A percentile compares a stretch with the other conserved stretches of the same genome.
Conservation (phyloP, 352 stramenopile genomes). For the Phytophthora parvispora region DNA sequence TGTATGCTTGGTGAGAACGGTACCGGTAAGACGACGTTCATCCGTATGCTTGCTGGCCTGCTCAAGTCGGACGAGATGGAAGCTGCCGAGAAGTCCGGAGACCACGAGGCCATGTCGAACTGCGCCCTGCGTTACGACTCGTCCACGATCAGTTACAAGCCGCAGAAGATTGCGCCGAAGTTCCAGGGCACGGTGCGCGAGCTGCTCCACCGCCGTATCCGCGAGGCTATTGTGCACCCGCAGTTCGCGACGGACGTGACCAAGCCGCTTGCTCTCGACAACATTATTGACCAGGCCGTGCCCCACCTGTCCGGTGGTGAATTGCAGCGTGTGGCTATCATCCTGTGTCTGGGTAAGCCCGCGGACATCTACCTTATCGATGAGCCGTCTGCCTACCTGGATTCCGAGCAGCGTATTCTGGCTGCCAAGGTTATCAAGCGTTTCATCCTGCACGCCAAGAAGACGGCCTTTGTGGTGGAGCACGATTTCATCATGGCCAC, state of each 20-base stretch:
- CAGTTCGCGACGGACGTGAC: slow-evolving; percentile 99
- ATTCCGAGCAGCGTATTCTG: slow-evolving; percentile 99
- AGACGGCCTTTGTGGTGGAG: slow-evolving; percentile 99
- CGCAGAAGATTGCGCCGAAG: slow-evolving; percentile 98
- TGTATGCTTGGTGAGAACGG: slow-evolving; percentile 99
- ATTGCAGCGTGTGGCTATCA: slow-evolving; percentile 99
- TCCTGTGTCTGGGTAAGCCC: slow-evolving; percentile 98
- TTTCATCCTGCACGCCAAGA: slow-evolving; percentile 99
- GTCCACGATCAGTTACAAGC: slow-evolving; percentile 98
- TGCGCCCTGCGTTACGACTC: slow-evolving; percentile 87
- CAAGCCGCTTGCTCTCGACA: slow-evolving; percentile 98
- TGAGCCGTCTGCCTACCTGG: slow-evolving; percentile 99
- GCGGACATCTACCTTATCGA: slow-evolving; percentile 99
- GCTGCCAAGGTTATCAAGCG: slow-evolving; percentile 99
- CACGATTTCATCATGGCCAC: slow-evolving; percentile 99
- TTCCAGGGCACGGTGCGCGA: slow-evolving; percentile 97
- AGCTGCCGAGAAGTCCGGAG: slow-evolving; percentile 72
- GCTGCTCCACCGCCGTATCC: slow-evolving; percentile 98
- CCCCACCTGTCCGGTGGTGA: slow-evolving; percentile 99
- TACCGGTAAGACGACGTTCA: slow-evolving; percentile 99
- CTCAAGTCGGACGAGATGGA: slow-evolving; percentile 99
- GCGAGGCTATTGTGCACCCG: slow-evolving; percentile 98
- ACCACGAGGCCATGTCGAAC: slow-evolving; percentile 79
- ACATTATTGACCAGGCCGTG: slow-evolving; percentile 99
- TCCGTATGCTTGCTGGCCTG: slow-evolving; percentile 99